Conservation (phyloP, 768 basidiomycete species). For the Mrakia blollopis region DNA sequence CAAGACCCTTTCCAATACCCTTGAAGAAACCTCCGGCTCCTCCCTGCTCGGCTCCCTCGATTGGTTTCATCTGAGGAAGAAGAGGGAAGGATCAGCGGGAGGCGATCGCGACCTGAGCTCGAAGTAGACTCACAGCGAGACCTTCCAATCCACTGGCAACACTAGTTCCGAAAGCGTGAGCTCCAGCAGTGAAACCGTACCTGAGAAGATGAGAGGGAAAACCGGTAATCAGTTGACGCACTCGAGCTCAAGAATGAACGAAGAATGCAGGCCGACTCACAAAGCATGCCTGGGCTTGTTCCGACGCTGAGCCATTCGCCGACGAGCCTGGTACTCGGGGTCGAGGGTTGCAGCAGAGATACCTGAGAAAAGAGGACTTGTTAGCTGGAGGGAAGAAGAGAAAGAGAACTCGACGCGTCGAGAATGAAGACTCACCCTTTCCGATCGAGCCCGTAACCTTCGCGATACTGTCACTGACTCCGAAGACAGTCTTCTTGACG, state of each 20-base stretch:
- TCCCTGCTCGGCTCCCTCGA: constrained; percentile 91
- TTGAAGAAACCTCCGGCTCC: constrained; percentile 97
- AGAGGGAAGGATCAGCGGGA: background rate
- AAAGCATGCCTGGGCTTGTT: constrained; percentile 96
- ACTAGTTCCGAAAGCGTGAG: constrained; percentile 87
- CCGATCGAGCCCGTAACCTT: constrained; percentile 97
- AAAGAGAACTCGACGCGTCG: background rate
- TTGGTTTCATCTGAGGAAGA: constrained; percentile 63
- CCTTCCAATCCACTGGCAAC: constrained; percentile 95
- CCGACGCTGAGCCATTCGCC: constrained; percentile 79
- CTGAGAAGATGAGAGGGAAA: constrained; percentile 45
- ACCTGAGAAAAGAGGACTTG: constrained; percentile 49
- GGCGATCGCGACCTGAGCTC: background rate
- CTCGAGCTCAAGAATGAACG: background rate
- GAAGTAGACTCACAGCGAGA: constrained; percentile 60
- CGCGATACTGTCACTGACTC: constrained; percentile 90
- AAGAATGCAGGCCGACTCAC: constrained; percentile 48
- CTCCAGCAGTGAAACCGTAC: constrained; percentile 93
- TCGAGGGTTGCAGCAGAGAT: constrained; percentile 96
- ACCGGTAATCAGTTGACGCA: background rate
- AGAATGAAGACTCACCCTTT: constrained; percentile 59
- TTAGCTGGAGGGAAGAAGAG: background rate
- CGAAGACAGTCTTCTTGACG: constrained; percentile 97
- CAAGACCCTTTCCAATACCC: constrained; percentile 87
- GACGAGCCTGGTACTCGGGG: constrained; percentile 83